phyloP scores from a whole-genome alignment of 2,329 filamentous ascomycete genomes.

The Elsinoe batatas region DNA sequence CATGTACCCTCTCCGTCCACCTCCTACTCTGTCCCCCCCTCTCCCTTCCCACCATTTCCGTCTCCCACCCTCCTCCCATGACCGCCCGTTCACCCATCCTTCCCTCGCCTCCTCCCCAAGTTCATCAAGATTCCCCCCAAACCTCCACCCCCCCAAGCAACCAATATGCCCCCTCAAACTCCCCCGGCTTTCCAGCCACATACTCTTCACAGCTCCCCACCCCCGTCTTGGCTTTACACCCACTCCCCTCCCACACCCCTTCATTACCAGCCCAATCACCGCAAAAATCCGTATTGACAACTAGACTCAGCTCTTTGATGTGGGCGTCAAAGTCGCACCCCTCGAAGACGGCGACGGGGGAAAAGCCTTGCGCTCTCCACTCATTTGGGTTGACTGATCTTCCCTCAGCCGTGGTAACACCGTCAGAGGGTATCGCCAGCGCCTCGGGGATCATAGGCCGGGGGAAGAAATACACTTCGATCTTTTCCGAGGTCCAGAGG shows the following conservation, averaged over 20 bases:
- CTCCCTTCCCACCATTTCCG: too few species aligned
- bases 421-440: conserved; percentile 37
- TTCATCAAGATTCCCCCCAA: conserved; percentile 32
- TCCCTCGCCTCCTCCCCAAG: background rate
- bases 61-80: background rate
- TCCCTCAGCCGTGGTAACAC: conserved; percentile 46
- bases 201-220: conserved; percentile 60
- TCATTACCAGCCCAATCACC: conserved; percentile 68
- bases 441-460: conserved; percentile 56
- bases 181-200: conserved; percentile 59
- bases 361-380: conserved; percentile 16
- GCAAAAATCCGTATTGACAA: conserved; percentile 78
- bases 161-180: conserved; percentile 69
- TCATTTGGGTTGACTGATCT: conserved; percentile 44
- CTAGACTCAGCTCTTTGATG: conserved; percentile 64
- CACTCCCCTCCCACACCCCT: conserved; percentile 49
- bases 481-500: conserved; percentile 58
- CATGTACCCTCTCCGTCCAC: background rate
- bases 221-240: conserved; percentile 46
- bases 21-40: too few species aligned
- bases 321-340: conserved; percentile 60
- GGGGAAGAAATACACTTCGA: conserved; percentile 76
- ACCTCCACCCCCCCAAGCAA: conserved; percentile 61
- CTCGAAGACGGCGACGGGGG: conserved; percentile 56
- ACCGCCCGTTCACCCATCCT: background rate